Conservation (phyloP, 2,329 filamentous ascomycete species). For the Epichloe typhina region DNA sequence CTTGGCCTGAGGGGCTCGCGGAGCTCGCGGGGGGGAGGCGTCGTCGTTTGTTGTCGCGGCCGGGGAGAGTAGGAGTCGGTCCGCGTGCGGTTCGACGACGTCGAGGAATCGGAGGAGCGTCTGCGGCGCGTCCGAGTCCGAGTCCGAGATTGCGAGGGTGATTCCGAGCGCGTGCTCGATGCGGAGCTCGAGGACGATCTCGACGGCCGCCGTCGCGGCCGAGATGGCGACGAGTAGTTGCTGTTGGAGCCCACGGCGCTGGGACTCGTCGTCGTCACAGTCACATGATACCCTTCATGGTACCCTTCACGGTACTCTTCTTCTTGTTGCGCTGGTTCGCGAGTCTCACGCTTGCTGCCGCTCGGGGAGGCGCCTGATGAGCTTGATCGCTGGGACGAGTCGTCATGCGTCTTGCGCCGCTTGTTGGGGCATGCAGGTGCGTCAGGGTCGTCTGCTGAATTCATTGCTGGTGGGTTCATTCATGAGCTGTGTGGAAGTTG, state of each 20-base stretch:
- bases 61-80: constrained; percentile 7
- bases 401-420: constrained; percentile 20
- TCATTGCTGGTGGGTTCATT: constrained; percentile 13
- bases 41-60: constrained; percentile 14
- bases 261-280: constrained; percentile 8
- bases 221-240: constrained; percentile 15
- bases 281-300: background rate
- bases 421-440: constrained; percentile 17
- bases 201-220: constrained; percentile 16
- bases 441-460: constrained; percentile 14
- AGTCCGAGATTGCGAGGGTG: constrained; percentile 17
- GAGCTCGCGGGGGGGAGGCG: too few species aligned
- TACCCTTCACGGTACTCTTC: too few species aligned
- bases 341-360: background rate
- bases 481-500: background rate
- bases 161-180: constrained; percentile 23
- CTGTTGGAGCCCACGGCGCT: constrained; percentile 12
- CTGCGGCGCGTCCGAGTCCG: too few species aligned
- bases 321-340: background rate
- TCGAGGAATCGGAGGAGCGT: constrained; percentile 16
- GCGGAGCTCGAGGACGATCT: constrained; percentile 21
- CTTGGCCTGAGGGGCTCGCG: constrained; percentile 40
- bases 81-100: constrained; percentile 19
- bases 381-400: constrained; percentile 15
- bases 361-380: constrained; percentile 10